phyloP scores from a whole-genome alignment of 495 filamentous ascomycete species.

The Penicillium samsonianum region DNA sequence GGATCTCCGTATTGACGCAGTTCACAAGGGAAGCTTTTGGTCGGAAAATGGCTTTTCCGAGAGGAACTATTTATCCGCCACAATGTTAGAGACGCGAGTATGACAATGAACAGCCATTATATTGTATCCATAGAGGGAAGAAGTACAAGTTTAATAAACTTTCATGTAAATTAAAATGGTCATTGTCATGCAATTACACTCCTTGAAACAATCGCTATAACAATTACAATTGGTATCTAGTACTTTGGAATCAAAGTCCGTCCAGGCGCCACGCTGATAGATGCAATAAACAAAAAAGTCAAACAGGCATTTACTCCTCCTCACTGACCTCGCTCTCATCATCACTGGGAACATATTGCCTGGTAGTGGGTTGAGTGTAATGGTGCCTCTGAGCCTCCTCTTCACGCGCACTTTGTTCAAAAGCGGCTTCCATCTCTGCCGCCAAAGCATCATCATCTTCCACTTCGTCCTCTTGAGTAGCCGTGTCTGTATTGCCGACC shows the following conservation, averaged over 20 bases:
- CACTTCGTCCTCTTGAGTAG: constrained; percentile 29
- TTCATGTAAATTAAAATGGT: background rate
- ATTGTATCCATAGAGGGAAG: background rate
- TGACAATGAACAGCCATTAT: background rate
- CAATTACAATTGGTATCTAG: constrained; percentile 13
- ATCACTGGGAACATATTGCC: constrained; percentile 43
- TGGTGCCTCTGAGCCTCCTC: constrained; percentile 41
- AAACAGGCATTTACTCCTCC: constrained; percentile 39
- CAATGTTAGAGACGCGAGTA: background rate
- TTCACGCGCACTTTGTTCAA: constrained; percentile 45
- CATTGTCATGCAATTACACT: background rate
- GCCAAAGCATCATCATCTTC: constrained; percentile 48
- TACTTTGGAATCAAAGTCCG: constrained; percentile 7
- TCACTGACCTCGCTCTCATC: constrained; percentile 55
- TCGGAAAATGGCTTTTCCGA: constrained; percentile 6
- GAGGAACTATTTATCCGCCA: background rate
- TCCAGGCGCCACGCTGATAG: constrained; percentile 15
- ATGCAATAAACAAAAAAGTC: constrained; percentile 12
- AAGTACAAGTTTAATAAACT: background rate
- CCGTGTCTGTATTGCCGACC: constrained; percentile 22
- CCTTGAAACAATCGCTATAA: too few relatives aligned
- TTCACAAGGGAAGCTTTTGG: background rate
- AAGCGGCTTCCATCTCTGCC: constrained; percentile 52
- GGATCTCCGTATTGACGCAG: background rate
- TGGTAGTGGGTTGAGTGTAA: constrained; percentile 30